Evolutionary conservation across 2,329 filamentous ascomycete species (phyloP), one percentile per base, ranked within the genome.

Genomic region (Juglanconis oblonga): DNA sequence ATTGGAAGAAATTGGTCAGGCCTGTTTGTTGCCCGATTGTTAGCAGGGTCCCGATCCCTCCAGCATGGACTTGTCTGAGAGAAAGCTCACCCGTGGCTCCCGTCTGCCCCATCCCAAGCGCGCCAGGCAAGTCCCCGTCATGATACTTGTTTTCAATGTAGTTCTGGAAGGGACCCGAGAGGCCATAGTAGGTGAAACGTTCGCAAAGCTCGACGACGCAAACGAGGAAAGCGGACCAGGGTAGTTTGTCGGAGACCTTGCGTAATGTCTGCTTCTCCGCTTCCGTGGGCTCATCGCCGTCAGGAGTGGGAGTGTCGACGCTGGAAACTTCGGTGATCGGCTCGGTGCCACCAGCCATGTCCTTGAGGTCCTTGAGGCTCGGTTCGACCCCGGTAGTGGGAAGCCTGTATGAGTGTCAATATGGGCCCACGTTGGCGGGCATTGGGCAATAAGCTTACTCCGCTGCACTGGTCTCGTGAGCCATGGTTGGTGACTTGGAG

Each of bases 161-260:
- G 11, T 38, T 38, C 36, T 33, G 55, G n/a, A 64, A 64, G 5
- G 59, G 59, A 11, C 62, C 62, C 1, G 62, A 59, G 48, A 64
- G 59, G 17, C 62, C 62, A 9, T 64, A 64, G 38, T 64, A 64
- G 24, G 62, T 62, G 10, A 61, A 61, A 4, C 59, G 60, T 13
- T 64, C 59, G 50, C 59, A 61, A 4, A 55, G 59, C 52, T 64
- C 62, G 42, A 64, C 51, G 6, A 62, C 33, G 42, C 62, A 64
- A 35, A 64, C 55, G 29, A 64, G 55, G 52, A 62, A 64, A 42
- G 59, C 62, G 8, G 62, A 58, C 62, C 62, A 64, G 2, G 62
- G 59, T 35, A 64, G 55, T 35, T 52, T 61, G 57, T 61, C 62
- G 24, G 62, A 24, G 50, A 64, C 62, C 52, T 54, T 59, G 51